Evolutionary conservation across 148 eudicot genomes (phyloP).

Genomic region (Vaccinium macrocarpon): DNA sequence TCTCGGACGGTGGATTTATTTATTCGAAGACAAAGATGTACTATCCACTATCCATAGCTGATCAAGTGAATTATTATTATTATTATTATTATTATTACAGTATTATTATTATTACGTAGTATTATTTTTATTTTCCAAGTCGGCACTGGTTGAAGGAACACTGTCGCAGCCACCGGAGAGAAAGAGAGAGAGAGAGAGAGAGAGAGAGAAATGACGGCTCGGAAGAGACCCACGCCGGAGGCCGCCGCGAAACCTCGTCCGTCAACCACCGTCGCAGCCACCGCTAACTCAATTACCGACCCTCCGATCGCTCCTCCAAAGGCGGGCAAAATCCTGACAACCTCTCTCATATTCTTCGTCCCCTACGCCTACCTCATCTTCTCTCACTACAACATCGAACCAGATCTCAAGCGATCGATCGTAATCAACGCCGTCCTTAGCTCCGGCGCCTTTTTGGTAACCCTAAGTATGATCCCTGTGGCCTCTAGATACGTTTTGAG

Average conservation of each 20-base stretch:
- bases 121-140: too few relatives aligned
- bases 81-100: too few relatives aligned
- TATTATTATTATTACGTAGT: too few relatives aligned
- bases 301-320: slow-evolving; percentile 39
- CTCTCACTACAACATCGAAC: slow-evolving; percentile 53
- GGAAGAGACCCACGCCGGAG: slow-evolving; percentile 13
- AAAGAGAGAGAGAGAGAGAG: slow-evolving; percentile 23
- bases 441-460: slow-evolving; percentile 51
- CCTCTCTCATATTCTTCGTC: slow-evolving; percentile 45
- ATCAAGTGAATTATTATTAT: too few relatives aligned
- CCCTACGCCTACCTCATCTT: slow-evolving; percentile 65
- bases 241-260: not conserved
- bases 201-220: slow-evolving; percentile 27
- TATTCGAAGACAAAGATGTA: too few relatives aligned
- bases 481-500: slow-evolving; percentile 78
- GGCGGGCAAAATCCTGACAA: slow-evolving; percentile 32
- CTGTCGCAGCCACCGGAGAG: too few relatives aligned
- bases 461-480: slow-evolving; percentile 67
- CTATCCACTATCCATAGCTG: too few relatives aligned
- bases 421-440: slow-evolving; percentile 60
- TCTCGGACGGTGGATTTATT: too few relatives aligned
- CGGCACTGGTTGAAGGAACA: too few relatives aligned
- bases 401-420: slow-evolving; percentile 58
- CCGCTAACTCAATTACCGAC: slow-evolving; percentile 2
- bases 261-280: not conserved